Percentiles rank a stretch among this genome's conserved stretches.
phyloP scores from a whole-genome alignment of 2,329 filamentous ascomycete species.

The Botryotinia convoluta region DNA sequence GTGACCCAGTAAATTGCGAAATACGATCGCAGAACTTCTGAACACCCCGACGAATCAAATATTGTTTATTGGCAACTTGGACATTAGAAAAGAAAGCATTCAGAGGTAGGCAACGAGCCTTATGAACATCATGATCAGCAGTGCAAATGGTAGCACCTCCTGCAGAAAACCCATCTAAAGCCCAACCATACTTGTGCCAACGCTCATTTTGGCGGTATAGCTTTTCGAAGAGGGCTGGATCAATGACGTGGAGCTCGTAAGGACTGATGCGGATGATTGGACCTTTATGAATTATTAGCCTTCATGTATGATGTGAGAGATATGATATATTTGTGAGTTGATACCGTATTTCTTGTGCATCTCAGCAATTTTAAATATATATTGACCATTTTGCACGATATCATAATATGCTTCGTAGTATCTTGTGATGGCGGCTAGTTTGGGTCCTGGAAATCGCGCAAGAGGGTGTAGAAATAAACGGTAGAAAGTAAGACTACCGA shows the following conservation, averaged over 20 bases:
- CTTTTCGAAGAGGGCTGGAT: constrained; percentile 31
- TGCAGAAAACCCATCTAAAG: constrained; percentile 21
- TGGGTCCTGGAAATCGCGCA: constrained; percentile 5
- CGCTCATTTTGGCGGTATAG: constrained; percentile 26
- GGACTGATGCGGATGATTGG: constrained; percentile 37
- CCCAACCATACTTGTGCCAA: constrained; percentile 27
- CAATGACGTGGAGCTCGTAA: constrained; percentile 35
- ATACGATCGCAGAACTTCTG: constrained; percentile 20
- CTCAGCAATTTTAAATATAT: constrained; percentile 21
- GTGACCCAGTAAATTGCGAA: background rate
- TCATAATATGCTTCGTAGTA: constrained; percentile 24
- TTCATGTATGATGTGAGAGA: too few relatives aligned
- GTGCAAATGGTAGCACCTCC: constrained; percentile 18
- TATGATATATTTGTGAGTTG: background rate
- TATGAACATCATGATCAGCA: constrained; percentile 19
- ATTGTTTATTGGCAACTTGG: constrained; percentile 23
- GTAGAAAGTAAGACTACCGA: constrained; percentile 6
- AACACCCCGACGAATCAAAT: background rate
- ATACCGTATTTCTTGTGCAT: constrained; percentile 27
- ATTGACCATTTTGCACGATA: constrained; percentile 19
- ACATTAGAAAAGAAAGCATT: constrained; percentile 35
- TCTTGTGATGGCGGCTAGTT: constrained; percentile 1
- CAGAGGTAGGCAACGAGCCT: constrained; percentile 23
- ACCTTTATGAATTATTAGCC: background rate
- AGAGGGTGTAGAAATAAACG: constrained; percentile 1